Evolutionary conservation across 2,329 filamentous ascomycete species (phyloP), one percentile per base, ranked within the genome.

Genomic region (Ophiostoma australiae): DNA sequence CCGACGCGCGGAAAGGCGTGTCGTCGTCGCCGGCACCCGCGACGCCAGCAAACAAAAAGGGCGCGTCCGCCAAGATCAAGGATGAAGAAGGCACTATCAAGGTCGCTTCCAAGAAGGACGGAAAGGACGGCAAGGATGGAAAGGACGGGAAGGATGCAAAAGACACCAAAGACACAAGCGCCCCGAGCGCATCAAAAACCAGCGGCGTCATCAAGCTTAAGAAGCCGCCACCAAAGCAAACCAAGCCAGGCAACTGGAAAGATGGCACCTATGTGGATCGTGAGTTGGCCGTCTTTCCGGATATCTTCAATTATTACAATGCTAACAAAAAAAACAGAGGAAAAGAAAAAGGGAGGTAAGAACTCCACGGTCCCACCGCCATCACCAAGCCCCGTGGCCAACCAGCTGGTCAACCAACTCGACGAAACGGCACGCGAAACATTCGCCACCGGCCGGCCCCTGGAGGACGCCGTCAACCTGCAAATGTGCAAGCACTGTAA

Each of bases 401-500:
- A 67, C 66, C 68, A 61, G 68, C 48, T 88, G 1, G 84, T 89
- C 23, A 89, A 89, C 76, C 86, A 88, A 70, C 86, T 97, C 69
- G 92, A 96, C 76, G 89, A 93, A 72, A 87, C 84, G 73, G 89
- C 91, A 17, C 87, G 91, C 75, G 89, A 92, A 72, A 91, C 91
- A 4, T 97, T 97, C 79, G 85, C 89, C 4, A 94, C 90, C 67
- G 92, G 93, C 73, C 89, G 90, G 72, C 93, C 93, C 0, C 85
- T 97, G 75, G 90, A 93, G 76, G 94, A 97, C 77, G 85, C 84
- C 71, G 87, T 91, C 13, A 92, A 97, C 74, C 86, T 92, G 11
- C 89, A 95, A 69, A 86, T 91, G 75, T 99, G 94, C 85, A 97
- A 95, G 79, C 93, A 96, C 79, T 99, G 94, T 82, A 97, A 95